Base-by-base conservation (phyloP, 352 stramenopile genomes). In the Globisporangium irregulare region DNA sequence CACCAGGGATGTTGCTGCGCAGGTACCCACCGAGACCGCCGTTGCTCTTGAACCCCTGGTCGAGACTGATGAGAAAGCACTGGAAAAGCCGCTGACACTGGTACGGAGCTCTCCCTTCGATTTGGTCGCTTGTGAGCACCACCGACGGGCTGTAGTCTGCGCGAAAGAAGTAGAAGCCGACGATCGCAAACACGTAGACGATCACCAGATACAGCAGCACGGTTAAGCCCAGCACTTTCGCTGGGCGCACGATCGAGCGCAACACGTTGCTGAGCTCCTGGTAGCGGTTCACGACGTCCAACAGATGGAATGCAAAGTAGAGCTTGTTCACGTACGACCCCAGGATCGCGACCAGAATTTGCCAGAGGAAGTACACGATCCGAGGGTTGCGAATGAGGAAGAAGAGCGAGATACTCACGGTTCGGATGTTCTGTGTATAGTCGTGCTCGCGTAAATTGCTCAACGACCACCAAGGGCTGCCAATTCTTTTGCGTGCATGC, bases 261-360 rank as follows among this genome's bases (percentile, higher is more conserved):
- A 91, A 51, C 1, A 93, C 85, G 59, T 91, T 88, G 64, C 86
- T 88, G 3, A 91, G 75, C 34, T 88, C 79, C 56, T 89, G 85
- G 64, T 87, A 93, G n/a, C 82, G 80, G 51, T 92, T 89, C n/a
- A 93, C 75, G 41, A 92, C 70, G 62, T 93, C 85, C 9, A 93
- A 73, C 22, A 93, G 55, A 51, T 92, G 82, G 51, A 92, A 91
- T 24, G 83, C 78, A 62, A 93, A 93, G 74, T 84, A 93, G 41
- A 93, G 78, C 43, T 87, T 89, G 73, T 89, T 86, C 20, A 93
- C 67, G 59, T 86, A 87, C 38, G 81, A 76, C 3, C 83, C 83
- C 14, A 89, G 68, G 22, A 92, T 76, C 7, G 85, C 80, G 34
- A 89, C 73, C 0, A 73, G 60, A 59, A 93, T 87, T 54, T 91